Conservation (phyloP, 2,329 filamentous ascomycete species). For the Pyrenophora teres region DNA sequence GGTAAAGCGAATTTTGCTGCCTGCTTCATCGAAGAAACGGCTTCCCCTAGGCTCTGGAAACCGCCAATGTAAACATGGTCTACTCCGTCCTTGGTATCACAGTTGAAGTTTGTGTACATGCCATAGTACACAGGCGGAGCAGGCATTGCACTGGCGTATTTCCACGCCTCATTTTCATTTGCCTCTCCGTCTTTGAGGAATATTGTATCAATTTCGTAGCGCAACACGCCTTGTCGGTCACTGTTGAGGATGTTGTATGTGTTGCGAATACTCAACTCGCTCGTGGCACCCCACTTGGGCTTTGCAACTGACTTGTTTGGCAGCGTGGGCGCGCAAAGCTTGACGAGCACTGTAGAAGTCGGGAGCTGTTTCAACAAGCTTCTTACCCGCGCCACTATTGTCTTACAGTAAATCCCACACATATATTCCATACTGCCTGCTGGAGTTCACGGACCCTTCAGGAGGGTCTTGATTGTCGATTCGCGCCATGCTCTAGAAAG, state of each 20-base stretch:
- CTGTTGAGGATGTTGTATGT: constrained; percentile 5
- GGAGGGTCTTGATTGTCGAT: neutral
- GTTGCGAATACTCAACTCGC: neutral
- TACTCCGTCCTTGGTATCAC: neutral
- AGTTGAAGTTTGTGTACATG: constrained; percentile 3
- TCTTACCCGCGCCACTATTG: no score
- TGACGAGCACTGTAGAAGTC: constrained; percentile 4
- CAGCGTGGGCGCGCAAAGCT: constrained; percentile 5
- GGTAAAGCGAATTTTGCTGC: neutral
- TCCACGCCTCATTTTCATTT: neutral
- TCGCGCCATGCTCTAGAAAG: neutral
- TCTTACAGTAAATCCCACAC: neutral
- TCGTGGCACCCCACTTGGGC: constrained; percentile 4
- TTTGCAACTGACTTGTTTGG: neutral
- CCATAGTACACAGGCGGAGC: constrained; percentile 2
- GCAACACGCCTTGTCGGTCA: neutral
- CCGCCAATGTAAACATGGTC: constrained; percentile 7
- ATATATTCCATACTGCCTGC: constrained; percentile 3
- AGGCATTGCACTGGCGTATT: neutral
- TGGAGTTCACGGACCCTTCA: neutral
- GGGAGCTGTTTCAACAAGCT: constrained; percentile 1
- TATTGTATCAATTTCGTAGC: constrained; percentile 7
- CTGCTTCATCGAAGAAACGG: constrained; percentile 5
- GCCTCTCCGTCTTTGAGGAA: neutral
- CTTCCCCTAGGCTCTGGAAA: constrained; percentile 1